Evolutionary conservation across 1,284 basidiomycete genomes (phyloP), one percentile per base, ranked within the genome.

Genomic region (Marasmius oreades): DNA sequence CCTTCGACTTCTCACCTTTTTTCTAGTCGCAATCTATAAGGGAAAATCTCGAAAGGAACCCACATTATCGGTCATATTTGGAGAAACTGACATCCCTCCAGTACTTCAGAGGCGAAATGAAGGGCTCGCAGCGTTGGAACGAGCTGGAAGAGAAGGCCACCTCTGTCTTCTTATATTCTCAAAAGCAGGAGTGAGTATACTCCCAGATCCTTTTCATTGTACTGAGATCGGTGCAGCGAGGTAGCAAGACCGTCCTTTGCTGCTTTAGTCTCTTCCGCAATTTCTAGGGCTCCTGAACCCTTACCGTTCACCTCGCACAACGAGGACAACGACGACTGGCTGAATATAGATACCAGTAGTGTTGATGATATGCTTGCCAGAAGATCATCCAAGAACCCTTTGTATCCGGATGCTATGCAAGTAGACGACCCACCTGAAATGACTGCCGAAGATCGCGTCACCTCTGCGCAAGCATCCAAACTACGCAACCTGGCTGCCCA

Each of bases 401-500:
- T 58, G 6, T 62, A 65, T 45, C 53, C 63, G 48, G 69, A 72
- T 56, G 69, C 67, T 1, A 83, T 82, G 76, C 77, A 82, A 52
- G 72, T 82, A 5, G 80, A 84, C 52, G 57, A 62, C 7, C 45
- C 67, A 8, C 61, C 71, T 6, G 64, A 69, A 2, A 67, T 67
- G n/a, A 70, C 66, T n/a, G 59, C 62, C 11, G 83, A 85, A 62
- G 80, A 85, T 52, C 72, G 64, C 36, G 33, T 79, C 8, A 77
- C 80, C 10, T 77, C 82, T 33, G 79, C 82, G 55, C 88, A 93
- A 65, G 88, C 92, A 1, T 69, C 77, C 16, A 84, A 81, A 55
- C 71, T 98, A 45, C 82, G 85, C 62, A 79, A 83, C 60, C 77
- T 98, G 51, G 93, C 95, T 10, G 76, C 81, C 60, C 92, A 93